phyloP scores from a whole-genome alignment of 1,284 basidiomycete species.

The Lignosus rhinocerotis region DNA sequence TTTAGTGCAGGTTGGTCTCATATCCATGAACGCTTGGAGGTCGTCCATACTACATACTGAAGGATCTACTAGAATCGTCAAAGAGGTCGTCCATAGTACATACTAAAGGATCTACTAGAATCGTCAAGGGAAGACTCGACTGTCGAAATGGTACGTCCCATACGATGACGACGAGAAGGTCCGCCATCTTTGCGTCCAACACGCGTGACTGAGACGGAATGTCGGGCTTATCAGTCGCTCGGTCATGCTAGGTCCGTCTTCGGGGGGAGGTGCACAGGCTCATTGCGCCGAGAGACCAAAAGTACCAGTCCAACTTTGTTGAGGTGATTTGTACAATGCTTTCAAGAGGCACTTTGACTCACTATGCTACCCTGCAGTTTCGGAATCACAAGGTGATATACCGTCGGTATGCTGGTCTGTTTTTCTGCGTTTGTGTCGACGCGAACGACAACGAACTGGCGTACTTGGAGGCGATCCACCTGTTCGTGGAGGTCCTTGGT shows the following conservation, averaged over 20 bases:
- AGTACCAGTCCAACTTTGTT: conserved; percentile 99
- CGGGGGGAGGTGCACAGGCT: conserved; percentile 94
- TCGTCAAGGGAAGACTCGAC: conserved; percentile 94
- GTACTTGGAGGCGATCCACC: conserved; percentile 95
- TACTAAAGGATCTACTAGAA: conserved; percentile 57
- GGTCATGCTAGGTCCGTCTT: conserved; percentile 68
- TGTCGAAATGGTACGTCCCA: conserved; percentile 97
- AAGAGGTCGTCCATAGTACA: conserved; percentile 16
- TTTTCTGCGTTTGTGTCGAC: conserved; percentile 98
- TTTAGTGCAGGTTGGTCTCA: conserved; percentile 71
- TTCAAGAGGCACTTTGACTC: neutral
- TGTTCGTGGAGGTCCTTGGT: conserved; percentile 99
- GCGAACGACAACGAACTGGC: conserved; percentile 98
- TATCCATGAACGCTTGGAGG: neutral
- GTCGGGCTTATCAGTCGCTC: conserved; percentile 1
- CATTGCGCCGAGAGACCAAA: conserved; percentile 96
- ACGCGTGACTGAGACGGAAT: neutral
- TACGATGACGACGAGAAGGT: conserved; percentile 97
- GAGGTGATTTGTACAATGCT: conserved; percentile 65
- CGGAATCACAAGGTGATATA: conserved; percentile 96
- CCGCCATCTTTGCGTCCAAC: conserved; percentile 18
- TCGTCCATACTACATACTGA: neutral
- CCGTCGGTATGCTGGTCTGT: conserved; percentile 93
- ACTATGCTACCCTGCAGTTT: conserved; percentile 55
- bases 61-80: conserved; percentile 77